Evolutionary conservation across 257 asterid species (phyloP).

Genomic region (Ehretia macrophylla): DNA sequence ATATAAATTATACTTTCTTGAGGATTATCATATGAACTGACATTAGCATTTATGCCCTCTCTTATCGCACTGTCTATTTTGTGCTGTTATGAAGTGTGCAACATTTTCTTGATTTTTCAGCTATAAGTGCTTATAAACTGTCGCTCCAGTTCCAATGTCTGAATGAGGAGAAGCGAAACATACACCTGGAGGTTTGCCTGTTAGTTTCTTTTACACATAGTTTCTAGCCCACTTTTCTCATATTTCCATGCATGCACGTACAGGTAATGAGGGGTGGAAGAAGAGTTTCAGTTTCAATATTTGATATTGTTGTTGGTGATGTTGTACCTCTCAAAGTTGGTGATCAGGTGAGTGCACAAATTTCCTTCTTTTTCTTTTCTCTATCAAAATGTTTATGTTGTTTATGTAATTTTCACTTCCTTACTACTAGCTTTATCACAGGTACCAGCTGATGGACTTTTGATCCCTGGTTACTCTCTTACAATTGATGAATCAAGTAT

Average conservation of each 20-base stretch:
- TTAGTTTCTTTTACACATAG: too few relatives aligned
- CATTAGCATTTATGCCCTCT: too few relatives aligned
- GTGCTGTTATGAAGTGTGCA: neutral
- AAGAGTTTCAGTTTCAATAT: slow-evolving; percentile 70
- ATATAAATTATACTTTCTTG: too few relatives aligned
- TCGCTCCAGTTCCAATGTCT: slow-evolving; percentile 93
- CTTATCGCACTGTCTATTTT: neutral
- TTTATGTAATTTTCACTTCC: slow-evolving; percentile 14
- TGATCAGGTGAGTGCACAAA: slow-evolving; percentile 62
- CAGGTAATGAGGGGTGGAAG: slow-evolving; percentile 83
- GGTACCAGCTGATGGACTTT: slow-evolving; percentile 96
- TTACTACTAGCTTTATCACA: slow-evolving; percentile 25
- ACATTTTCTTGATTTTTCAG: slow-evolving; percentile 35
- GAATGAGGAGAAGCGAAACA: slow-evolving; percentile 94
- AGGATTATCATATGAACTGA: too few relatives aligned
- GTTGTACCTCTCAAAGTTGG: slow-evolving; percentile 92
- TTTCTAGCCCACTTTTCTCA: too few relatives aligned
- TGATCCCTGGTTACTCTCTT: slow-evolving; percentile 74
- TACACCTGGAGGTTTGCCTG: slow-evolving; percentile 97
- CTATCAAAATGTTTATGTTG: neutral
- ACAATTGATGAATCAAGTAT: slow-evolving; percentile 94
- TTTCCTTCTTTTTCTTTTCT: slow-evolving; percentile 3
- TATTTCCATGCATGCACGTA: too few relatives aligned
- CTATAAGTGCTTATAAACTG: slow-evolving; percentile 89
- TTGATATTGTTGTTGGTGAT: slow-evolving; percentile 92